These are phyloP conservation scores for Candida sojae DNA, from an alignment of 1,139 yeast species.

Conservation along the genomic window DNA sequence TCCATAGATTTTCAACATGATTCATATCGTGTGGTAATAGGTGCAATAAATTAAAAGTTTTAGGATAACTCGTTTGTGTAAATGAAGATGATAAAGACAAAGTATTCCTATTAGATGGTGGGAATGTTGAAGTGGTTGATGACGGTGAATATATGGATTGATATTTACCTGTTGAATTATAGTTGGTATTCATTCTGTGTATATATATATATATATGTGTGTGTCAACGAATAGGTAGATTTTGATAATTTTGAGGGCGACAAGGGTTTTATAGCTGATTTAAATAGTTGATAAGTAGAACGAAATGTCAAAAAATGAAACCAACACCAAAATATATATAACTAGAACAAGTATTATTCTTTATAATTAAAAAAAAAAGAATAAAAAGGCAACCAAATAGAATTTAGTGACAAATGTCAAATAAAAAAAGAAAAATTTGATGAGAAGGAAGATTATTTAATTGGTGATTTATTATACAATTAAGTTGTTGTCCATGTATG, in stretches of 20 bases:
- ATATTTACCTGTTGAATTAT: slow-evolving; percentile 8
- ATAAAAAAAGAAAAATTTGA: too few species aligned
- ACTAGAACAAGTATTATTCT: too few species aligned
- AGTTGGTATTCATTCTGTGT: slow-evolving; percentile 5
- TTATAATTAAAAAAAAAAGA: too few species aligned
- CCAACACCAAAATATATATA: too few species aligned
- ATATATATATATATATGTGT: background rate
- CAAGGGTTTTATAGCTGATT: background rate
- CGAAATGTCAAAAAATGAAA: background rate
- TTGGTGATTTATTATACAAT: too few species aligned
- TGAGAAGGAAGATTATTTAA: too few species aligned
- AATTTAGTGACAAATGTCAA: too few species aligned
- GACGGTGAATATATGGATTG: slow-evolving; percentile 13
- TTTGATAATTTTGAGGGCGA: too few species aligned
- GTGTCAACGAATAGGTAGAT: too few species aligned
- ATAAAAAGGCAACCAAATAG: too few species aligned
- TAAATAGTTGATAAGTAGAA: background rate
- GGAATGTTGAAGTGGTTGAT: slow-evolving; percentile 8
- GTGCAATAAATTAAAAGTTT: slow-evolving; percentile 10
- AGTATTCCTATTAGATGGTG: slow-evolving; percentile 3
- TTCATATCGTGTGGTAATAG: slow-evolving; percentile 12
- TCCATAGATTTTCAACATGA: slow-evolving; percentile 70
- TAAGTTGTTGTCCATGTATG: too few species aligned
- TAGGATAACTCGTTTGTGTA: slow-evolving; percentile 1
- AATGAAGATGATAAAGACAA: background rate